These are phyloP conservation scores for Penicillium hordei DNA, from an alignment of 2,329 filamentous ascomycete species.

Conservation along the genomic window DNA sequence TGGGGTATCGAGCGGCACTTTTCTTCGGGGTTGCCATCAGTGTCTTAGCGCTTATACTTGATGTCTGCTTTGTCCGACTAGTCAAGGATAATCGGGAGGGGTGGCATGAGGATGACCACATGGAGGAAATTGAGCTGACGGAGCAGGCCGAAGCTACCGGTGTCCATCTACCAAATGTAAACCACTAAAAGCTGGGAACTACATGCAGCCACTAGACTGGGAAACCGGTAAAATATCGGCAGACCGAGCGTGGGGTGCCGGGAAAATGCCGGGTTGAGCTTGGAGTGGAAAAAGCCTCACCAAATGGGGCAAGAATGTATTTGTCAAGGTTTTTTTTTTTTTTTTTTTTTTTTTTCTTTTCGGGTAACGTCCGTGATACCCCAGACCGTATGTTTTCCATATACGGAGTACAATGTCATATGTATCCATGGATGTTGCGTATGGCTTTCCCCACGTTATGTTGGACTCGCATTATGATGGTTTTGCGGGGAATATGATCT, in stretches of 20 bases:
- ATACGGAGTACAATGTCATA: neutral
- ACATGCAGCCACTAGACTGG: neutral
- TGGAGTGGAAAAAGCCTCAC: neutral
- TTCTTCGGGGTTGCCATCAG: constrained; percentile 35
- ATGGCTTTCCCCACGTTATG: neutral
- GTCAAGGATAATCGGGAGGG: constrained; percentile 37
- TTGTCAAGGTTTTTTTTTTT: constrained; percentile 2
- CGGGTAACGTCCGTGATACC: neutral
- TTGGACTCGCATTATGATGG: neutral
- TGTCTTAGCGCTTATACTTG: constrained; percentile 29
- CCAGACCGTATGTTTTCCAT: neutral
- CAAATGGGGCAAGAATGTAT: neutral
- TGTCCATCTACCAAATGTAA: neutral
- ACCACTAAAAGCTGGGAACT: neutral
- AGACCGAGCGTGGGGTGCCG: constrained; percentile 5
- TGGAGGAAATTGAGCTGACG: constrained; percentile 15
- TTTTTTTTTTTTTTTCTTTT: too few species aligned
- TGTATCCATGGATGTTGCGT: neutral
- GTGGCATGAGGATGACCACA: constrained; percentile 26
- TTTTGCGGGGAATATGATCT: constrained; percentile 7
- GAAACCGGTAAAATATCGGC: constrained; percentile 1
- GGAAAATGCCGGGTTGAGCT: neutral
- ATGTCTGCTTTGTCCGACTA: constrained; percentile 32
- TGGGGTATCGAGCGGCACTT: constrained; percentile 35
- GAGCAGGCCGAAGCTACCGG: constrained; percentile 12